Base-by-base conservation (phyloP, 2,329 filamentous ascomycete species). In the Samsoniella hepiali region DNA sequence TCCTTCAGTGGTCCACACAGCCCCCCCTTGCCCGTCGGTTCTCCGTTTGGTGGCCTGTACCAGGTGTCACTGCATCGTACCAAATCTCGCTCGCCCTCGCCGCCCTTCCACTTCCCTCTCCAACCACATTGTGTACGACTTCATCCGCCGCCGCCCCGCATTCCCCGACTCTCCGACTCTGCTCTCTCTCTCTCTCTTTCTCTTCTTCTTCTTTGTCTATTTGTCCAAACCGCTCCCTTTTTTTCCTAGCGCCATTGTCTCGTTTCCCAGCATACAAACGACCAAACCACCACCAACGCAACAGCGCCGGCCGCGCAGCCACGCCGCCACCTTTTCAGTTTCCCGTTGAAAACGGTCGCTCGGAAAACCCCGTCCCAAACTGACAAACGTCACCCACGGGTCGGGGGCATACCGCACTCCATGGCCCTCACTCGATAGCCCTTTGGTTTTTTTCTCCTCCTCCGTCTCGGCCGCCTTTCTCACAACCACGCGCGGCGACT, bases 381-480 rank as follows among this genome's bases (percentile, higher is more conserved):
- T 22, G 22, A 47, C 17, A 10, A 22, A 58, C 55, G 42, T 47
- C 42, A 38, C 45, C 45, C 45, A 36, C 58, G 40, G 44, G 22
- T 38, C 56, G 38, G 45, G 22, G 42, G 44, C 47, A 42, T 31
- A 44, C 15, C 17, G 15, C 15, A 38, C 27, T 60, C 58, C 58
- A 60, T 60, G 58, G 58, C 58, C 58, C 34, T 40, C 15, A 22
- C 36, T 51, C 58, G 58, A 17, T 60, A 60, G 38, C 47, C 27
- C 22, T 34, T 10, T 9, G 13, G 7, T 49, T 17, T 49, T 10
- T 17, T 7, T 15, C 31, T 11, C n/a, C n/a, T 15, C 13, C 22
- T 40, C 5, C 27, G 11, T 5, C 11, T 53, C 17, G 36, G 3
- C 10, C 31, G 15, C 22, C 22, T 3, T 47, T 10, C 29, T 15